phyloP scores from a whole-genome alignment of 768 basidiomycete genomes.

The Amyloporia xantha region DNA sequence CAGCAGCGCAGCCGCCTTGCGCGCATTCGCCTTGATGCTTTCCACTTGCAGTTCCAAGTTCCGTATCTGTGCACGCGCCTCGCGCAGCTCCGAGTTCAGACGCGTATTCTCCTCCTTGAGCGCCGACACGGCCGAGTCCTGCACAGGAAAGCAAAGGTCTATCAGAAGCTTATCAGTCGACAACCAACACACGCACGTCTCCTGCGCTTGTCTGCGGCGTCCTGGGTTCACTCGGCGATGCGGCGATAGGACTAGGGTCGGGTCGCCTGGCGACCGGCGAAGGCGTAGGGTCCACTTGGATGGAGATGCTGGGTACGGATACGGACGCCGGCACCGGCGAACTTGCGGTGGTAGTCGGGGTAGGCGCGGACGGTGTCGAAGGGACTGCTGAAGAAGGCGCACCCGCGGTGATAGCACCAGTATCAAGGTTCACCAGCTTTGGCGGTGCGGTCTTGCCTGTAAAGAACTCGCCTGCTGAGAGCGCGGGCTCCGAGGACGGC shows the following conservation, averaged over 20 bases:
- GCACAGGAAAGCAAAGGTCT: background rate
- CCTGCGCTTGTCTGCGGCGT: slow-evolving; percentile 14
- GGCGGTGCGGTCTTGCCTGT: slow-evolving; percentile 71
- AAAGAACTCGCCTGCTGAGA: slow-evolving; percentile 84
- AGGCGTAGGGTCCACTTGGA: slow-evolving; percentile 23
- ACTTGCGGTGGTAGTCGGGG: slow-evolving; percentile 19
- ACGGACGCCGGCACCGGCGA: slow-evolving; percentile 25
- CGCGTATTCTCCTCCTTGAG: slow-evolving; percentile 54
- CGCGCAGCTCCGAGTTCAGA: slow-evolving; percentile 62
- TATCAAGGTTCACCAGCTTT: slow-evolving; percentile 76
- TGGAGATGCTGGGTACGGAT: slow-evolving; percentile 13
- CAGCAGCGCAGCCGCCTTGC: slow-evolving; percentile 66
- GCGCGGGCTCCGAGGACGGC: slow-evolving; percentile 70
- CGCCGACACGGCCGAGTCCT: slow-evolving; percentile 16
- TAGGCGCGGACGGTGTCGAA: slow-evolving; percentile 18
- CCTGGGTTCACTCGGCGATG: slow-evolving; percentile 16
- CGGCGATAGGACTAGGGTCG: slow-evolving; percentile 16
- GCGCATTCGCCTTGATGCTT: slow-evolving; percentile 64
- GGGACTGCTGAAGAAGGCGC: slow-evolving; percentile 12
- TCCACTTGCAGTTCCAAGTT: slow-evolving; percentile 82
- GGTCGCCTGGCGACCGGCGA: slow-evolving; percentile 27
- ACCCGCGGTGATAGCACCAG: slow-evolving; percentile 41
- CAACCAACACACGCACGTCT: slow-evolving; percentile 26
- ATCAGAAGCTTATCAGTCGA: background rate
- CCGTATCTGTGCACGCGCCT: slow-evolving; percentile 75